A percentile compares a stretch with the other conserved stretches of the same genome.
phyloP scores from a whole-genome alignment of 2,329 filamentous ascomycete genomes.

The Incumbomyces lentus region DNA sequence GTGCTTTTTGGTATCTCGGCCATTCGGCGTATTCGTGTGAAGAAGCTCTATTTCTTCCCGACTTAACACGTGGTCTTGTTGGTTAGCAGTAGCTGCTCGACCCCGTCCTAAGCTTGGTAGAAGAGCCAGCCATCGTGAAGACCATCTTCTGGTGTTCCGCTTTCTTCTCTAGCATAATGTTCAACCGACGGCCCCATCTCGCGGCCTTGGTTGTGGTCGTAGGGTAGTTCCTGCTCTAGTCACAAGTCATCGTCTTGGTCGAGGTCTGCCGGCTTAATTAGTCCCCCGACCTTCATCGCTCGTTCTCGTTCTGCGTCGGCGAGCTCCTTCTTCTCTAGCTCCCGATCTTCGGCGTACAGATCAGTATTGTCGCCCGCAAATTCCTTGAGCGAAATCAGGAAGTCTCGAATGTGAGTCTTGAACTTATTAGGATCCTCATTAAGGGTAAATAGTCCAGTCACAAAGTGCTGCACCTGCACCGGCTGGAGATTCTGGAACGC shows the following conservation, averaged over 20 bases:
- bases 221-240: conserved; percentile 61
- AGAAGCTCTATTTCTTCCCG: background rate
- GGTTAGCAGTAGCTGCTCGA: background rate
- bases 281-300: conserved; percentile 85
- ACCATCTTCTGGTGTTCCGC: conserved; percentile 6
- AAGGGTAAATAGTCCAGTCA: conserved; percentile 75
- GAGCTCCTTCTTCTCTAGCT: conserved; percentile 76
- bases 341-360: conserved; percentile 85
- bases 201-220: conserved; percentile 38
- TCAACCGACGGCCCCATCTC: conserved; percentile 14
- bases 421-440: conserved; percentile 89
- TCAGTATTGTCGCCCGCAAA: conserved; percentile 94
- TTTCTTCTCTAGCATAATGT: conserved; percentile 18
- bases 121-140: conserved; percentile 16
- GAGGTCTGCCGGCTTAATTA: conserved; percentile 95
- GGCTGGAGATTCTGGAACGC: conserved; percentile 88
- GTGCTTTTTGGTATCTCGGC: conserved; percentile 19
- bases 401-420: conserved; percentile 90
- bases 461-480: conserved; percentile 82
- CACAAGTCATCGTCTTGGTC: conserved; percentile 74
- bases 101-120: conserved; percentile 13
- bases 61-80: background rate
- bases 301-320: conserved; percentile 84
- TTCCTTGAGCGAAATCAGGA: conserved; percentile 93
- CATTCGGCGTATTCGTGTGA: background rate